These are phyloP conservation scores for Lantana camara DNA, from an alignment of 257 asterid species.

Conservation along the genomic window DNA sequence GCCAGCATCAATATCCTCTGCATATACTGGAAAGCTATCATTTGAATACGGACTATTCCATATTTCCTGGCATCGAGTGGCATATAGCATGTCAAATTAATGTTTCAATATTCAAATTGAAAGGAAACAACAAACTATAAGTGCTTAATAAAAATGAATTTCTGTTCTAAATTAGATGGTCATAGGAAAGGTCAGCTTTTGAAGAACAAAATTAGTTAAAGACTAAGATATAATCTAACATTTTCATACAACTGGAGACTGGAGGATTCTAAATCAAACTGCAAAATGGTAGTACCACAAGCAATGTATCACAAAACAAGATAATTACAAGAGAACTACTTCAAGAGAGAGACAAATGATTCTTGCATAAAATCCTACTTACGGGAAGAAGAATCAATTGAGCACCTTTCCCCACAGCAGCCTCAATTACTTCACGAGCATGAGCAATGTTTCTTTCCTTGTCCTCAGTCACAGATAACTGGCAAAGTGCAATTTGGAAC, in stretches of 20 bases:
- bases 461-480: conserved; percentile 64
- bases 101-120: conserved; percentile 4
- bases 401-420: conserved; percentile 73
- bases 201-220: conserved; percentile 4
- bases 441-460: conserved; percentile 67
- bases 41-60: conserved; percentile 91
- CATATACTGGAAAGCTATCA: conserved; percentile 77
- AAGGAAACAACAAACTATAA: conserved; percentile 8
- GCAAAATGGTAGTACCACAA: conserved; percentile 2
- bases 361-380: conserved; percentile 21
- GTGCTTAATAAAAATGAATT: conserved; percentile 9
- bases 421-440: conserved; percentile 64
- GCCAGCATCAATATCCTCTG: conserved; percentile 85
- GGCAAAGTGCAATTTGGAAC: conserved; percentile 92
- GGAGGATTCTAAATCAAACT: too few species aligned
- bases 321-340: neutral
- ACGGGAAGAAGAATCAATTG: conserved; percentile 85
- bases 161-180: neutral
- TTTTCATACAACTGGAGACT: neutral
- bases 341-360: conserved; percentile 2
- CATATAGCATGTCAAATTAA: conserved; percentile 11
- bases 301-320: too few species aligned
- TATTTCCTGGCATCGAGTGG: conserved; percentile 59
- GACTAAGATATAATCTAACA: neutral
- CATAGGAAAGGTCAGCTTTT: neutral